phyloP scores from a whole-genome alignment of 352 stramenopile genomes.

The Phytopythium kandeliae region DNA sequence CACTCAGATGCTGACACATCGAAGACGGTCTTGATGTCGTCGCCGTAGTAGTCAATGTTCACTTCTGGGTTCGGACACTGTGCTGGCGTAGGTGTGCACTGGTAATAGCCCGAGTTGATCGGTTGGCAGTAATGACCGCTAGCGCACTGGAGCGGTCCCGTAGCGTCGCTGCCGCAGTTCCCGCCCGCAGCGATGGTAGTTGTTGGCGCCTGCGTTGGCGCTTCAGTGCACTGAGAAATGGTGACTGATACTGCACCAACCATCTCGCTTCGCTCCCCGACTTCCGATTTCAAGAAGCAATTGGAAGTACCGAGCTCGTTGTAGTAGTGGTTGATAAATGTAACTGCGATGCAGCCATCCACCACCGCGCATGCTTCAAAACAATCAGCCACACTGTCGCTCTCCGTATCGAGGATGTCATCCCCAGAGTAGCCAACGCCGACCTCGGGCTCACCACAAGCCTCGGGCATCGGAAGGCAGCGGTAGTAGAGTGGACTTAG shows the following conservation, averaged over 20 bases:
- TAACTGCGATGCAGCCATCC: constrained; percentile 21
- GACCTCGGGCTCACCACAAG: constrained; percentile 16
- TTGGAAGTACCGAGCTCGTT: constrained; percentile 11
- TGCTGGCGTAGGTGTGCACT: constrained; percentile 26
- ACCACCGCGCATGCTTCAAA: constrained; percentile 18
- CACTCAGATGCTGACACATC: no score
- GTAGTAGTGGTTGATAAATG: constrained; percentile 24
- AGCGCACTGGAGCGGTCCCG: constrained; percentile 17
- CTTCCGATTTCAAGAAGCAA: constrained; percentile 30
- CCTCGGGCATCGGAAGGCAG: constrained; percentile 9
- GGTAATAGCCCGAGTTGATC: constrained; percentile 25
- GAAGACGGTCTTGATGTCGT: no score
- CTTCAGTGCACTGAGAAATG: background rate
- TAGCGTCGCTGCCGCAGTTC: constrained; percentile 17
- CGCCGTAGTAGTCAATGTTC: no score
- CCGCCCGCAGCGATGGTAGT: background rate
- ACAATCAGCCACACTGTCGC: constrained; percentile 13
- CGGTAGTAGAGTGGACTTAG: constrained; percentile 14
- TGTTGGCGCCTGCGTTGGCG: background rate
- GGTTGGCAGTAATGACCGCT: constrained; percentile 33
- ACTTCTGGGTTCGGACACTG: constrained; percentile 20
- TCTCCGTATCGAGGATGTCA: constrained; percentile 15
- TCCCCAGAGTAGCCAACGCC: constrained; percentile 22
- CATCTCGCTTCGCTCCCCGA: constrained; percentile 2
- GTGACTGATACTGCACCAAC: constrained; percentile 22